Evolutionary conservation across 768 basidiomycete species (phyloP).

Genomic region (Galerina sulciceps): DNA sequence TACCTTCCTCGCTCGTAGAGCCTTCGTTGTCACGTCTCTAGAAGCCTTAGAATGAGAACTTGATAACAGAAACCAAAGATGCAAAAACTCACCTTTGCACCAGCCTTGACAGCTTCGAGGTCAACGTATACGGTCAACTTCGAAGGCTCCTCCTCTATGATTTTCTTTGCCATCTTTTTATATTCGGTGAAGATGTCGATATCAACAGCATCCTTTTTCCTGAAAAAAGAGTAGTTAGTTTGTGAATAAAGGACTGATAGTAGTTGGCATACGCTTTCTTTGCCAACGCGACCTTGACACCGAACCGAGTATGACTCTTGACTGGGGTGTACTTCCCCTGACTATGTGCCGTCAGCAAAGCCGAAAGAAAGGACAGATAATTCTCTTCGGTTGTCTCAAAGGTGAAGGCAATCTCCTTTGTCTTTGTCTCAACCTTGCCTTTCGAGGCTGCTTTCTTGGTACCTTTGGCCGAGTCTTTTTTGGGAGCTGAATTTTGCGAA

Average conservation of each 20-base stretch:
- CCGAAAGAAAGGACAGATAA: conserved; percentile 10
- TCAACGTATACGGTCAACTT: conserved; percentile 17
- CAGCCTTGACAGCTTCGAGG: conserved; percentile 15
- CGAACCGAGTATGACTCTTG: not conserved
- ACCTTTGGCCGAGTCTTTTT: not conserved
- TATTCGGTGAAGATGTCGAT: conserved; percentile 17
- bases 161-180: conserved; percentile 8
- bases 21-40: not conserved
- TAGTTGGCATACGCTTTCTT: conserved; percentile 3
- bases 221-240: not conserved
- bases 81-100: not conserved
- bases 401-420: not conserved
- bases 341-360: conserved; percentile 9
- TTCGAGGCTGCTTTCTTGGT: not conserved
- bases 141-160: conserved; percentile 4
- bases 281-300: not conserved
- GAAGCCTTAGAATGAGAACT: not conserved
- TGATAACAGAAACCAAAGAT: not conserved
- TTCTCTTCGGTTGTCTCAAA: not conserved
- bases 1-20: not conserved
- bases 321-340: conserved; percentile 7
- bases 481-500: not conserved
- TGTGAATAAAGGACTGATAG: not conserved
- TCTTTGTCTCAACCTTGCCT: not conserved
- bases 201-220: conserved; percentile 24